Conservation (phyloP, 2,329 filamentous ascomycete genomes). For the Aspergillus sergii region DNA sequence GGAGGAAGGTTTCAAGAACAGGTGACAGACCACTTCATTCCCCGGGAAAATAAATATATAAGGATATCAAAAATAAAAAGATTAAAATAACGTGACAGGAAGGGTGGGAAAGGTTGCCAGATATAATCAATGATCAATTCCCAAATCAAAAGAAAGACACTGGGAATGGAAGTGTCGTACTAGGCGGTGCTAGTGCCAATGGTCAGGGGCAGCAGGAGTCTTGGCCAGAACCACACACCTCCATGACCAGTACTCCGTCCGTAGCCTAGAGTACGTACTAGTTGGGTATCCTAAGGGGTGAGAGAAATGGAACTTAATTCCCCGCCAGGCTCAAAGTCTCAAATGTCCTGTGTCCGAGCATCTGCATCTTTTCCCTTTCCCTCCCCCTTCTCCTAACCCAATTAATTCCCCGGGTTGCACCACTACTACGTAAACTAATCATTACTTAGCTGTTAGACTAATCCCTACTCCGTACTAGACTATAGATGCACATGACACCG, state of each 20-base stretch:
- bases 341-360: neutral
- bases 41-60: neutral
- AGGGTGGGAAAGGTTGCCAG: neutral
- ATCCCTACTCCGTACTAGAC: neutral
- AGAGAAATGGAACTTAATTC: neutral
- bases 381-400: neutral
- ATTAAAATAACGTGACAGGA: neutral
- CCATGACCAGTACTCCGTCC: neutral
- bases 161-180: neutral
- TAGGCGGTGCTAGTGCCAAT: slow-evolving; percentile 3
- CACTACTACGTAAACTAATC: neutral
- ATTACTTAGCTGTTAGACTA: neutral
- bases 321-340: neutral
- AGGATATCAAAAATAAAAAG: neutral
- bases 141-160: neutral
- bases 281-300: neutral
- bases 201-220: slow-evolving; percentile 2
- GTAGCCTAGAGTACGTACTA: neutral
- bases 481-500: neutral
- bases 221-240: neutral
- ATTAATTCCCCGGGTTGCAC: neutral
- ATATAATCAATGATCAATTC: neutral
- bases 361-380: neutral
- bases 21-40: neutral
- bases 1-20: neutral